Conservation (phyloP, 1,139 yeast species). For the Citeromyces hawaiiensis region DNA sequence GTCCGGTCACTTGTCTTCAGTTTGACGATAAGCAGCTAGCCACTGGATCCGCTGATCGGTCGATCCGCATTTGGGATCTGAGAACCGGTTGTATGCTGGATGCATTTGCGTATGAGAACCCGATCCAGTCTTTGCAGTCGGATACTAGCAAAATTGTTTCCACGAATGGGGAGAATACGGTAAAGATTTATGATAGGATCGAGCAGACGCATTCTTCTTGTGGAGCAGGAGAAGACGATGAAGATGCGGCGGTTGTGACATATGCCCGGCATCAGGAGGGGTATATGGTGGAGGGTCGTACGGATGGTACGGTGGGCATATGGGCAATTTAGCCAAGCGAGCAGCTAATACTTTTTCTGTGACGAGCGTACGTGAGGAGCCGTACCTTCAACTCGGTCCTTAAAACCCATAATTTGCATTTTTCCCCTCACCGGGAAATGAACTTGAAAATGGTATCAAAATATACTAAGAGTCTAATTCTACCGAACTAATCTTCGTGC, state of each 20-base stretch:
- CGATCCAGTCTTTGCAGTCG: slow-evolving; percentile 38
- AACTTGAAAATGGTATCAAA: too few relatives aligned
- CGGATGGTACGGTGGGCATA: slow-evolving; percentile 41
- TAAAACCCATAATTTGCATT: not conserved
- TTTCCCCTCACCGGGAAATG: not conserved
- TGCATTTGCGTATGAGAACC: slow-evolving; percentile 37
- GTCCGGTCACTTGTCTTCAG: slow-evolving; percentile 54
- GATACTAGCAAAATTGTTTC: slow-evolving; percentile 40
- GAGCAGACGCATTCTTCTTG: slow-evolving; percentile 37
- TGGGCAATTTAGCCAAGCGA: slow-evolving; percentile 33
- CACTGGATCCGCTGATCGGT: slow-evolving; percentile 53
- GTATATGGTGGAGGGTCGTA: slow-evolving; percentile 48
- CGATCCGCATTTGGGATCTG: slow-evolving; percentile 60
- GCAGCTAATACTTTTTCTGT: slow-evolving; percentile 1
- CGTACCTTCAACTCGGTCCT: not conserved
- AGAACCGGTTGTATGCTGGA: slow-evolving; percentile 51
- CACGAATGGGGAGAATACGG: slow-evolving; percentile 32
- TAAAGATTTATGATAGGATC: slow-evolving; percentile 42
- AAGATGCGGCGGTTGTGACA: slow-evolving; percentile 19
- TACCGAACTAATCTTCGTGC: too few relatives aligned
- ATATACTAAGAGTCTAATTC: too few relatives aligned
- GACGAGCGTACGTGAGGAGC: not conserved
- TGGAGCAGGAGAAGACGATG: slow-evolving; percentile 23
- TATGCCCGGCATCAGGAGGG: slow-evolving; percentile 42
- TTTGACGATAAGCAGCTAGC: slow-evolving; percentile 52